These are phyloP conservation scores for Candolleomyces eurysporus DNA, from an alignment of 768 basidiomycete genomes.

Conservation along the genomic window DNA sequence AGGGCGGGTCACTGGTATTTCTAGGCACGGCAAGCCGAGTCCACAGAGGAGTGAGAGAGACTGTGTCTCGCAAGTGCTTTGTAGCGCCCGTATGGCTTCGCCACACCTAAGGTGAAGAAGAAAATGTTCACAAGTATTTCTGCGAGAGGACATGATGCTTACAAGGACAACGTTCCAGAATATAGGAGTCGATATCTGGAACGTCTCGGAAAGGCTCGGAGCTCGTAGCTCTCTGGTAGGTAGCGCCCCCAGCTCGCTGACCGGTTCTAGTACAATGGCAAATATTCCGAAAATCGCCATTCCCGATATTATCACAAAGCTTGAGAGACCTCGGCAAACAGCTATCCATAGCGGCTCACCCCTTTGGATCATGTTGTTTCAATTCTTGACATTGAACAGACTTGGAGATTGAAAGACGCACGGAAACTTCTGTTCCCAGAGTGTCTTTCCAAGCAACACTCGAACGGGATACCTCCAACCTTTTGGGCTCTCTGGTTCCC, in stretches of 20 bases:
- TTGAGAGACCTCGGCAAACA: not conserved
- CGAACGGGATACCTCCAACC: not conserved
- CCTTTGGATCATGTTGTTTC: not conserved
- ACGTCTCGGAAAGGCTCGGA: not conserved
- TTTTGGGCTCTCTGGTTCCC: not conserved
- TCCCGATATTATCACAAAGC: not conserved
- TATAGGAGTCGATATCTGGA: not conserved
- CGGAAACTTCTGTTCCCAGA: not conserved
- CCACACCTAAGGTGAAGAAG: not conserved
- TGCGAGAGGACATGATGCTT: not conserved
- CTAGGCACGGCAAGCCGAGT: not conserved
- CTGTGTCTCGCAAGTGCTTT: not conserved
- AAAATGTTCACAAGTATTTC: not conserved
- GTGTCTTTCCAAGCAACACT: not conserved
- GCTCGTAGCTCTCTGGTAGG: not conserved
- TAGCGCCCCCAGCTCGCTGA: not conserved
- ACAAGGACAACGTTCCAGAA: not conserved
- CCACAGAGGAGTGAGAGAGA: not conserved
- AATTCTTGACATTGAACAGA: not conserved
- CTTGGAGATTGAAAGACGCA: not conserved
- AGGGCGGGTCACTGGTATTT: too few species aligned
- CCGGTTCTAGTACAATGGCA: not conserved
- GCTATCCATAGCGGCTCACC: not conserved
- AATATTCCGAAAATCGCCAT: not conserved
- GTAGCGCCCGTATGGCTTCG: not conserved